Base-by-base conservation (phyloP, 768 basidiomycete genomes). In the Boletus pseudo-olivaceus region DNA sequence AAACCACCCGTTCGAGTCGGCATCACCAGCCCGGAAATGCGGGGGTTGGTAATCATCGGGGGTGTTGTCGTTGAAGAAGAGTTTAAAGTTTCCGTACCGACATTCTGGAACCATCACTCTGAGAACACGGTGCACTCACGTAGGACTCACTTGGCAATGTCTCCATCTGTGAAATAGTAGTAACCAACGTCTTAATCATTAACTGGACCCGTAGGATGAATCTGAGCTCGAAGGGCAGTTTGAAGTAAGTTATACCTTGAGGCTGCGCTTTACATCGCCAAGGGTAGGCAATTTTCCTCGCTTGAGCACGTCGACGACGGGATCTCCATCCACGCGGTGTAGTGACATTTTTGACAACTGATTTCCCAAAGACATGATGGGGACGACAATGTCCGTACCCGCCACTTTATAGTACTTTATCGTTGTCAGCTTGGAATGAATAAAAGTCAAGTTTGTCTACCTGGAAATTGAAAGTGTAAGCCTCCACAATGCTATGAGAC, bases 381-480 rank as follows among this genome's bases (percentile, higher is more conserved):
- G 91, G 2, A 92, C 73, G 6, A 76, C 67, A 2, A 72, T 67
- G 33, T 81, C 72, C 7, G 81, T 83, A 26, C 86, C 91, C 11
- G 84, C 79, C 20, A 87, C 65, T 20, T 74, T 77, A 62, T 84
- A 78, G 65, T 93, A 93, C 91, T 93, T 51, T 47, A 2, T 37
- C 40, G 35, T 23, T 45, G 49, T 66, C 29, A 64, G 52, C 39
- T 10, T 34, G 12, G 23, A 43, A 34, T 17, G 17, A 33, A 27
- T 23, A 46, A 17, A 23, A 20, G 4, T 23, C 2, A 38, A 12
- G 34, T 29, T 12, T 27, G 53, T 73, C 56, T 60, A 87, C 89
- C 60, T 84, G 80, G 63, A 93, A 91, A 63, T 91, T 88, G 73
- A 93, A 93, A 0, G 89, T 92, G 63, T 92, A 93, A 14, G 92